phyloP scores from a whole-genome alignment of 805 yeast species.

The Saccharomycopsis oosterbeekiorum region DNA sequence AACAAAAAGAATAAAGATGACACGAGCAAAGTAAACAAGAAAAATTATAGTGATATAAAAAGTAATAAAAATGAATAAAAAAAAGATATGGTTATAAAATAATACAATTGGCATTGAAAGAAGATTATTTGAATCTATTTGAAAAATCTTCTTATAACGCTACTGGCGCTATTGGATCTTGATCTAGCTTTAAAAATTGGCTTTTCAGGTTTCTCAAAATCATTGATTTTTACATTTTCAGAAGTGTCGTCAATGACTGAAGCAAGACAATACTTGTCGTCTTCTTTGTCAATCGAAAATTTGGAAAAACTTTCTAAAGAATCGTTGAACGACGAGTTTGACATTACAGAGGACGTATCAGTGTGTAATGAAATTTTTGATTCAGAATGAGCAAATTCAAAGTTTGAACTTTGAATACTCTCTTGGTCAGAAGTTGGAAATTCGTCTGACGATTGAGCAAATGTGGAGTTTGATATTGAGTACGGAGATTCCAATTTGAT shows the following conservation, averaged over 20 bases:
- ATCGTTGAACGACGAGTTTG: neutral
- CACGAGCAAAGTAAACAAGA: neutral
- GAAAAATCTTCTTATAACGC: neutral
- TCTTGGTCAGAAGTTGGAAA: neutral
- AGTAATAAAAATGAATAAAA: neutral
- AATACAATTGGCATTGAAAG: neutral
- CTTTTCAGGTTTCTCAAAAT: constrained; percentile 4
- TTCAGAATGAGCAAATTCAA: neutral
- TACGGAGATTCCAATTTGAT: constrained; percentile 2
- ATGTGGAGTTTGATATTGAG: constrained; percentile 1
- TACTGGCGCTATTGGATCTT: neutral
- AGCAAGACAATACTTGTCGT: neutral
- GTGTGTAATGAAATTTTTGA: neutral
- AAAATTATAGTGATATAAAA: neutral
- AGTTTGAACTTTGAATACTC: neutral
- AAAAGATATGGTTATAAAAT: neutral
- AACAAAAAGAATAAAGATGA: neutral
- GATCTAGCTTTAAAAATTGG: neutral
- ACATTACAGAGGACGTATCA: neutral
- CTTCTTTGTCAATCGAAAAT: neutral
- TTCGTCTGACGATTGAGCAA: neutral
- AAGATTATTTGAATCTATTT: neutral
- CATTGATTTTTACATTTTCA: constrained; percentile 2
- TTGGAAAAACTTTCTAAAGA: neutral
- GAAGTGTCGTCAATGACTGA: neutral